Evolutionary conservation across 768 basidiomycete genomes (phyloP).

Genomic region (Boletus rubescentipes): DNA sequence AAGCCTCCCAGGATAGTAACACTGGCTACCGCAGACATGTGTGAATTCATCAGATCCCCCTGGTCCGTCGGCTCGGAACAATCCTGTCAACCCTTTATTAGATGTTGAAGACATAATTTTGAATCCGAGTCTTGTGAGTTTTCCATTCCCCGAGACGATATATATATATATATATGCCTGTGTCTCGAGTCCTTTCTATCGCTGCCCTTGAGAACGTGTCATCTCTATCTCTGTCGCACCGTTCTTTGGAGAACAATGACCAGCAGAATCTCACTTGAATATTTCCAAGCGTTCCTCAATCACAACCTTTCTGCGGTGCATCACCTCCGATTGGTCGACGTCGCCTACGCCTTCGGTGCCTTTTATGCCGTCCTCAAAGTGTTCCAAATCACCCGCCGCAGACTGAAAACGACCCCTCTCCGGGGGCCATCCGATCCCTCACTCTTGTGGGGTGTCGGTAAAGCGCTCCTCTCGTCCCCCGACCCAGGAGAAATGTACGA

Average conservation of each 20-base stretch:
- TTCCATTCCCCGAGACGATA: no score
- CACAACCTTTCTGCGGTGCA: not conserved
- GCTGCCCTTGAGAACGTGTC: no score
- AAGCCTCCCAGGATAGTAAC: not conserved
- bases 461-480: not conserved
- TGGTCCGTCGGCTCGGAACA: not conserved
- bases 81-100: no score
- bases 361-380: conserved; percentile 11
- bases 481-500: conserved; percentile 41
- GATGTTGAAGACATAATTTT: no score
- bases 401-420: conserved; percentile 20
- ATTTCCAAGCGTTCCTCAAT: not conserved
- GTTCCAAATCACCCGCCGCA: not conserved
- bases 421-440: conserved; percentile 20
- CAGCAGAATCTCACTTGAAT: not conserved
- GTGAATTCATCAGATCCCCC: not conserved
- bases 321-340: not conserved
- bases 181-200: no score
- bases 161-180: no score
- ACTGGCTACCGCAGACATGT: not conserved
- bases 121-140: no score
- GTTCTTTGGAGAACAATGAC: not conserved
- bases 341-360: conserved; percentile 1
- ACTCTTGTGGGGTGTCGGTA: conserved; percentile 18
- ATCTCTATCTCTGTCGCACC: not conserved